A percentile compares a stretch with the other conserved stretches of the same genome.
phyloP scores from a whole-genome alignment of 331 rosid genomes.

The Prunus yedoensis region DNA sequence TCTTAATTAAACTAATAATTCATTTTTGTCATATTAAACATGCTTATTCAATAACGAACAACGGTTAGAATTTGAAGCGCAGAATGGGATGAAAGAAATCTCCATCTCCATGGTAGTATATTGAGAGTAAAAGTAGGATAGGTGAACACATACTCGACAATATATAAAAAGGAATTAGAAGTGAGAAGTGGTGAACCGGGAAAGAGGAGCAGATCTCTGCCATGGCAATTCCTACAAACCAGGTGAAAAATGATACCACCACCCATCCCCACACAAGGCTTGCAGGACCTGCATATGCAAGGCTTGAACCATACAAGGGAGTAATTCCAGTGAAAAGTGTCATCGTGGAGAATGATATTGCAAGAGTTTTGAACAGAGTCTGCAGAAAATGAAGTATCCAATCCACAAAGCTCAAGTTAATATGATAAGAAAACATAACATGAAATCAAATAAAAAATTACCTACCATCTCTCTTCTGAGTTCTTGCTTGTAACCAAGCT shows the following conservation, averaged over 20 bases:
- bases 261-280: slow-evolving; percentile 90
- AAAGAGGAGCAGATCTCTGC: slow-evolving; percentile 93
- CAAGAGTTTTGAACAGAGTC: slow-evolving; percentile 85
- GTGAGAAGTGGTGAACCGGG: slow-evolving; percentile 49
- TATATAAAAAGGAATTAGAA: background rate
- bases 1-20: background rate
- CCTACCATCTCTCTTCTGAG: slow-evolving; percentile 93
- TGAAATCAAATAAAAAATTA: background rate
- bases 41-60: background rate
- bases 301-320: slow-evolving; percentile 80
- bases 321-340: slow-evolving; percentile 90
- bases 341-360: slow-evolving; percentile 85
- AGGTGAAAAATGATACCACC: slow-evolving; percentile 78
- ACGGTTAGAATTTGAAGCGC: background rate
- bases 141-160: background rate
- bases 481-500: slow-evolving; percentile 96
- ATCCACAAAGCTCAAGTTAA: background rate
- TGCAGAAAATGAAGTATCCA: slow-evolving; percentile 31
- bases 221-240: slow-evolving; percentile 87
- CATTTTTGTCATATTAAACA: background rate
- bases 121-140: background rate
- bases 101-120: background rate
- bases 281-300: slow-evolving; percentile 82
- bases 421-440: background rate
- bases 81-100: background rate